Base-by-base conservation (phyloP, 371 early-diverging fungal species). In the Enterocytospora artemiae region DNA sequence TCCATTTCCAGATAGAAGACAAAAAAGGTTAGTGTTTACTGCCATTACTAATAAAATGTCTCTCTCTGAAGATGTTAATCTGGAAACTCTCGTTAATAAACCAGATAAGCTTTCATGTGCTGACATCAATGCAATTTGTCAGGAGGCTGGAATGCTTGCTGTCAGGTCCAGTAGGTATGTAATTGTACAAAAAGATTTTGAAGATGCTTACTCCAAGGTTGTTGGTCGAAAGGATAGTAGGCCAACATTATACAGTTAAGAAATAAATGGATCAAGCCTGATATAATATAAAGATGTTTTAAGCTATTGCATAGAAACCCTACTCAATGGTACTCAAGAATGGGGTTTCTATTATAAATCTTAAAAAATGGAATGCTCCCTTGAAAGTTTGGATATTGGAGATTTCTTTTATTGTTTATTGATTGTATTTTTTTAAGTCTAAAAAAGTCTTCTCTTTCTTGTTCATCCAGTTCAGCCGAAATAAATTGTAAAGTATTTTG, bases 101-200 rank as follows among this genome's bases (percentile, higher is more conserved):
- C 90, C 96, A 37, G 99, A 96, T 79, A 94, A 90, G 76, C 82
- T 98, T 39, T 87, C 87, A 63, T 93, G 93, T 74, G 99, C 99
- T 34, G 96, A 98, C 75, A 92, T 96, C 70, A 89, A 94, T n/a
- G 87, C 93, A 20, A 92, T 96, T 68, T 94, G 95, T 73, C 96
- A 96, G 77, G 93, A 95, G 76, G 97, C 96, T 30, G 99, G 99
- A 71, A 94, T 95, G 93, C 89, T 91, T 62, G 99, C 99, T 18
- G 88, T 88, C 62, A 82, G 96, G 73, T 89, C 88, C 80, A 91
- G 92, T 80, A 87, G 96, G 63, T 93, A 96, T 78, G 91, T 94
- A 28, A 89, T 98, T 69, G 76, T 91, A 55, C 85, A 89, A 75
- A 88, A 89, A 76, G 98, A 98, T 79, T 80, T 98, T 69, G 96